A percentile compares a stretch with the other conserved stretches of the same genome.
Evolutionary conservation across 257 asterid genomes (phyloP).

Genomic region (Solanum bulbocastanum): DNA sequence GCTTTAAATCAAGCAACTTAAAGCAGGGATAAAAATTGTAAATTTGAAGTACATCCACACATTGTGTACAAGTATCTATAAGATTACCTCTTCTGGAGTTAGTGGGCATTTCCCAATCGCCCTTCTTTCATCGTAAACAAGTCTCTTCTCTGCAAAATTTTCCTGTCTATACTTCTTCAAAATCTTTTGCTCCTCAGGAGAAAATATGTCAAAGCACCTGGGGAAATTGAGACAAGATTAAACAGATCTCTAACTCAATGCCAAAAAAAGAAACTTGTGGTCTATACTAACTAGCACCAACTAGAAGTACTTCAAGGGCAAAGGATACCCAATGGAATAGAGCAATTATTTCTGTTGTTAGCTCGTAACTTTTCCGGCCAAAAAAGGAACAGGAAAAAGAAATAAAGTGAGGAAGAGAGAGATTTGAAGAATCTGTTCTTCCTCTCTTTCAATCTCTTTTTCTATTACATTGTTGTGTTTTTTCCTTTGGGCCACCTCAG

Average conservation of each 20-base stretch:
- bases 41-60: background rate
- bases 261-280: background rate
- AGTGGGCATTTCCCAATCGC: slow-evolving; percentile 96
- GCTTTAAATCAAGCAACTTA: background rate
- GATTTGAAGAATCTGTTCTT: background rate
- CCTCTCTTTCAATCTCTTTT: background rate
- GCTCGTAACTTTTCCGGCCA: background rate
- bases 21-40: background rate
- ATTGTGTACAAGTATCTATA: background rate
- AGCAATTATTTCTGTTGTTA: background rate
- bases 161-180: slow-evolving; percentile 60
- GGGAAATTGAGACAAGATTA: background rate
- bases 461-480: background rate
- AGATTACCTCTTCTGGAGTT: slow-evolving; percentile 90
- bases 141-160: slow-evolving; percentile 82
- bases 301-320: background rate
- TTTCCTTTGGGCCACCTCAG: background rate
- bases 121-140: slow-evolving; percentile 77
- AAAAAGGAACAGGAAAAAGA: background rate
- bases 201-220: slow-evolving; percentile 94
- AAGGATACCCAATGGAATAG: background rate
- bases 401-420: background rate
- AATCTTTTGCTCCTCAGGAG: slow-evolving; percentile 58
- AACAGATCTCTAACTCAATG: background rate
- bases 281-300: background rate